Base-by-base conservation (phyloP, 768 basidiomycete genomes). In the Fomitopsis serialis region DNA sequence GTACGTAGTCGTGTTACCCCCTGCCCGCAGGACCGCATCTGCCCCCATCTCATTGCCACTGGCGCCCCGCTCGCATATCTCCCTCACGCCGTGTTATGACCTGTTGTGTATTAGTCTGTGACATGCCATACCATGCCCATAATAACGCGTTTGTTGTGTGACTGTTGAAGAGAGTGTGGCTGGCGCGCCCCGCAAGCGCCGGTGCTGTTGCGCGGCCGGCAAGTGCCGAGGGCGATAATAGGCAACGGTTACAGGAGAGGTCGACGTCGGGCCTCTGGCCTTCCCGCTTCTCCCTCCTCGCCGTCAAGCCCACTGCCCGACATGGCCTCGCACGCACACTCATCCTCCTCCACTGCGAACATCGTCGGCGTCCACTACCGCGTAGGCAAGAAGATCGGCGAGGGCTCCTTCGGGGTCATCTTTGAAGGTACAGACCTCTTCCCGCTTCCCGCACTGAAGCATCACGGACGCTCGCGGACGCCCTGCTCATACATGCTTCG, bases 381-480 rank as follows among this genome's bases (percentile, higher is more conserved):
- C 53, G 95, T 98, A 21, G 96, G 96, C 62, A 91, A 90, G 81
- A 98, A 98, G 83, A 98, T 99, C 71, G 97, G 97, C 58, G 97
- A 99, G 71, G 97, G 97, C 58, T 91, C 88, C 7, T 99, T 99
- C 69, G 97, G 97, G 59, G 94, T 98, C 77, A 92, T 91, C 70
- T 92, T 88, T 60, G 90, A 91, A 75, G 90, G 89, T 86, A 54
- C n/a, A 62, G 58, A n/a, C n/a, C n/a, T 47, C 44, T 45, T 22
- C 51, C 11, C 29, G 11, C 11, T 10, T 19, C 9, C 25, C 32
- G 27, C 46, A 15, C 6, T 44, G 42, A 44, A 44, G 42, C 42
- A 44, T 21, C 13, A 15, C 19, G 46, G n/a, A 48, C 25, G 21
- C 12, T 27, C 19, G 45, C 25, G 11, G 8, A 7, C n/a, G 8